Evolutionary conservation across 768 basidiomycete genomes (phyloP).

Genomic region (Kwoniella heveanensis): DNA sequence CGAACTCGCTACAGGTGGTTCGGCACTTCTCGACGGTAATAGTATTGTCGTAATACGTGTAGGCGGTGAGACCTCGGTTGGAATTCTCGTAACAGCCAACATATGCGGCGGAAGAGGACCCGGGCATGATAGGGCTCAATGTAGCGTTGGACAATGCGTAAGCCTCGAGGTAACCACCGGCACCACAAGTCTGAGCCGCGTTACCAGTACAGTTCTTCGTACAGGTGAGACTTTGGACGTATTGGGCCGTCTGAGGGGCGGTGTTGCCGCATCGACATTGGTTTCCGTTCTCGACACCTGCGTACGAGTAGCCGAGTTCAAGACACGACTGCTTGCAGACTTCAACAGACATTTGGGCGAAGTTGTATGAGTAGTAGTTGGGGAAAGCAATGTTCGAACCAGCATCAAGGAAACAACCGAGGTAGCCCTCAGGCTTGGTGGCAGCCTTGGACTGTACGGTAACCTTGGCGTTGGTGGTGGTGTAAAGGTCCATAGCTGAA

Average conservation of each 20-base stretch:
- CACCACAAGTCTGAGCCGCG: constrained; percentile 31
- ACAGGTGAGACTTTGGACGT: constrained; percentile 15
- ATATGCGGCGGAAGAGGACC: constrained; percentile 14
- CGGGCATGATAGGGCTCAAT: constrained; percentile 15
- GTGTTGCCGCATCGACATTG: constrained; percentile 31
- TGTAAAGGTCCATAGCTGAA: constrained; percentile 33
- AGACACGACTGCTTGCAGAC: constrained; percentile 29
- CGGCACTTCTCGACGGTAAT: constrained; percentile 32
- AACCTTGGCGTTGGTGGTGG: constrained; percentile 14
- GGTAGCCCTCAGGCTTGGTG: constrained; percentile 19
- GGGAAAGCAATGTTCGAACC: constrained; percentile 25
- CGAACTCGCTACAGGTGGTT: constrained; percentile 30
- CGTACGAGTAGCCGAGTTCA: constrained; percentile 25
- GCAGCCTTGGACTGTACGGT: neutral
- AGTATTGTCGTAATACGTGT: constrained; percentile 19
- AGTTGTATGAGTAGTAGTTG: constrained; percentile 36
- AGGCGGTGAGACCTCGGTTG: constrained; percentile 27
- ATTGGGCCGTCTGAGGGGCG: constrained; percentile 19
- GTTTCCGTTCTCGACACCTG: constrained; percentile 26
- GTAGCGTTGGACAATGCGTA: constrained; percentile 13
- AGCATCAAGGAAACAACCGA: constrained; percentile 33
- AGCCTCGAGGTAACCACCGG: constrained; percentile 31
- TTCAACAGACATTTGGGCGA: constrained; percentile 18
- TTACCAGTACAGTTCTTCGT: constrained; percentile 30
- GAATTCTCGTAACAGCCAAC: constrained; percentile 32